phyloP scores from a whole-genome alignment of 2,329 filamentous ascomycete genomes.

The Lachnellula cervina region DNA sequence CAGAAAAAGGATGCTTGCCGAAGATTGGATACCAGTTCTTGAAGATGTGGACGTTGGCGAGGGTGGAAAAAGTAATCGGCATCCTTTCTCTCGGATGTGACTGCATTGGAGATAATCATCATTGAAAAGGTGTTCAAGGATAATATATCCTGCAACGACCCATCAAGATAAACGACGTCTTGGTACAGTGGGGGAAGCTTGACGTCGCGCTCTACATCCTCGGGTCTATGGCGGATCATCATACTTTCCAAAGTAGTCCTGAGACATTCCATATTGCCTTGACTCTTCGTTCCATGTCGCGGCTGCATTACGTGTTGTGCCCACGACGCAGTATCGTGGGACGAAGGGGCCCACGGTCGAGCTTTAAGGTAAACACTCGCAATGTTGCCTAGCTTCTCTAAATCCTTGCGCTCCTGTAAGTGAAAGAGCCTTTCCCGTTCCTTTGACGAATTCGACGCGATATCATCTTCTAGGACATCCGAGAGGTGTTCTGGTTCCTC shows the following conservation, averaged over 20 bases:
- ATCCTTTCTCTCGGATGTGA: slow-evolving; percentile 81
- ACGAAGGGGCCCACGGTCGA: slow-evolving; percentile 70
- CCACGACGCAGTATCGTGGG: slow-evolving; percentile 60
- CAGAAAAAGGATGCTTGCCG: slow-evolving; percentile 81
- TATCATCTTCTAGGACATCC: slow-evolving; percentile 10
- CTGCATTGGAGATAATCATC: slow-evolving; percentile 77
- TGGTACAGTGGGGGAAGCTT: slow-evolving; percentile 68
- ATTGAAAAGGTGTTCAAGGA: slow-evolving; percentile 81
- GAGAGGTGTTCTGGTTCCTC: background rate
- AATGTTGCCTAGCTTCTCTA: slow-evolving; percentile 62
- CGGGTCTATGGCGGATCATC: slow-evolving; percentile 72
- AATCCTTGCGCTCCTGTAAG: slow-evolving; percentile 55
- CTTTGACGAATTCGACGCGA: slow-evolving; percentile 35
- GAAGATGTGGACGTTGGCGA: slow-evolving; percentile 61
- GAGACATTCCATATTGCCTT: slow-evolving; percentile 59
- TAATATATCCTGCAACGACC: slow-evolving; percentile 78
- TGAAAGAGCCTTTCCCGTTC: slow-evolving; percentile 11
- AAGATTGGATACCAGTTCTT: slow-evolving; percentile 69
- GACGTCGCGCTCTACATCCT: slow-evolving; percentile 62
- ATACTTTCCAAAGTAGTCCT: slow-evolving; percentile 67
- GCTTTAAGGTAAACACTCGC: slow-evolving; percentile 68
- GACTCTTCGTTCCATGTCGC: slow-evolving; percentile 45
- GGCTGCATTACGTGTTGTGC: slow-evolving; percentile 63
- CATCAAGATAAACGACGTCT: slow-evolving; percentile 67
- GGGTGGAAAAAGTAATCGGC: slow-evolving; percentile 86